phyloP scores from a whole-genome alignment of 768 basidiomycete species.

The Amanita phalloides region DNA sequence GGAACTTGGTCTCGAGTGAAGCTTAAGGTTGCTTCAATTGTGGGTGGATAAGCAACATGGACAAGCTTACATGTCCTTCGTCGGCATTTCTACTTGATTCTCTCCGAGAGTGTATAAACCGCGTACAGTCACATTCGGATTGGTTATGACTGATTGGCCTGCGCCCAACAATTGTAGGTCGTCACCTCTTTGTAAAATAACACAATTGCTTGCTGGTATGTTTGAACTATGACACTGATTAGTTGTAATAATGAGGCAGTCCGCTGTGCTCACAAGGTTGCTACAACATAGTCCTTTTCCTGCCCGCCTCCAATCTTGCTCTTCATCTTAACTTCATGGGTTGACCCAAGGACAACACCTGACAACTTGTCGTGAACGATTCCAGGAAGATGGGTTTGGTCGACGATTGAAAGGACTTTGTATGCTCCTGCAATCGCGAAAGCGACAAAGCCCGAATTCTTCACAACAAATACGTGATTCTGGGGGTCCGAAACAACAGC shows the following conservation, averaged over 20 bases:
- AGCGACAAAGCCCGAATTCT: conserved; percentile 70
- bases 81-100: conserved; percentile 80
- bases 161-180: conserved; percentile 70
- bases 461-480: conserved; percentile 74
- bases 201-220: conserved; percentile 82
- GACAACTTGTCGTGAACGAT: conserved; percentile 54
- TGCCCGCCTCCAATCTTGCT: conserved; percentile 33
- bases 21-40: conserved; percentile 20
- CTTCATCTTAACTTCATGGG: conserved; percentile 73
- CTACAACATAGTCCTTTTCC: conserved; percentile 63
- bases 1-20: conserved; percentile 85
- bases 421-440: conserved; percentile 74
- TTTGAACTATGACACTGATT: conserved; percentile 39
- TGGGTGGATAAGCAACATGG: background rate
- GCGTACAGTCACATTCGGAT: conserved; percentile 73
- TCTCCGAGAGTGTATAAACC: conserved; percentile 75
- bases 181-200: conserved; percentile 73
- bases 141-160: conserved; percentile 78
- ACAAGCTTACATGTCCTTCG: conserved; percentile 65
- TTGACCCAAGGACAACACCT: conserved; percentile 51
- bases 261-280: conserved; percentile 48
- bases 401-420: conserved; percentile 68
- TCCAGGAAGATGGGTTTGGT: conserved; percentile 68
- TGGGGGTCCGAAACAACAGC: conserved; percentile 72
- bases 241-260: conserved; percentile 1